Evolutionary conservation across 2,329 filamentous ascomycete genomes (phyloP), one percentile per base, ranked within the genome.

Genomic region (Cercospora janseana): DNA sequence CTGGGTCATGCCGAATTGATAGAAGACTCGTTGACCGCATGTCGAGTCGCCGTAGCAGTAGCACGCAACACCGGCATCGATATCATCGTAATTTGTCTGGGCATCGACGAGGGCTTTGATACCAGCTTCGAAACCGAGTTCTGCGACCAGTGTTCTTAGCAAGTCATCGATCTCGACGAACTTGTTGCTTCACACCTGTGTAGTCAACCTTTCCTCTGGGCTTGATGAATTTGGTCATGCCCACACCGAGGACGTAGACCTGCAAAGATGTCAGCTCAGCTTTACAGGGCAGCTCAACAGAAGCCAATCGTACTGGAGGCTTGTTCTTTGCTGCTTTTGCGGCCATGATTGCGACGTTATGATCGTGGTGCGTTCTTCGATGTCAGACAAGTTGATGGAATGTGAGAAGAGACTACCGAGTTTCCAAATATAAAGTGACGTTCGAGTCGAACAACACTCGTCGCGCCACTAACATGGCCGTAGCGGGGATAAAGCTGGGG

Each of bases 201-300:
- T 95, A 96, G 75, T 95, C 89, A 58, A 95, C 87, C 69, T 91
- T 91, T 68, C 88, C 88, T 50, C 90, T 83, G 31, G 91, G 91
- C 76, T 95, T 96, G 81, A 96, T 92, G 80, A 97, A 97, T 73
- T 95, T 95, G 74, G 92, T 97, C 87, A 97, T 93, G 75, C 92
- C 92, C 62, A 97, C 92, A 76, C 92, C 92, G 54, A 97, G 83
- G 68, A 97, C 88, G 78, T 96, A 97, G 77, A 55, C 53, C 47
- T 51, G 37, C 12, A 27, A 4, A 18, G 9, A 13, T 27, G 26
- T 51, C 34, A 51, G 48, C 32, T 26, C 16, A 35, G 21, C 18
- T 18, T 21, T 21, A 23, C 23, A 42, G n/a, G 5, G 18, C 10
- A 37, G 9, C 16, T 24, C 9, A n/a, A 13, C 8, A 26, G 10